Percentiles rank a stretch among this genome's conserved stretches.
These are phyloP conservation scores for Pythium periplocum DNA, from an alignment of 352 stramenopile genomes.

Conservation along the genomic window DNA sequence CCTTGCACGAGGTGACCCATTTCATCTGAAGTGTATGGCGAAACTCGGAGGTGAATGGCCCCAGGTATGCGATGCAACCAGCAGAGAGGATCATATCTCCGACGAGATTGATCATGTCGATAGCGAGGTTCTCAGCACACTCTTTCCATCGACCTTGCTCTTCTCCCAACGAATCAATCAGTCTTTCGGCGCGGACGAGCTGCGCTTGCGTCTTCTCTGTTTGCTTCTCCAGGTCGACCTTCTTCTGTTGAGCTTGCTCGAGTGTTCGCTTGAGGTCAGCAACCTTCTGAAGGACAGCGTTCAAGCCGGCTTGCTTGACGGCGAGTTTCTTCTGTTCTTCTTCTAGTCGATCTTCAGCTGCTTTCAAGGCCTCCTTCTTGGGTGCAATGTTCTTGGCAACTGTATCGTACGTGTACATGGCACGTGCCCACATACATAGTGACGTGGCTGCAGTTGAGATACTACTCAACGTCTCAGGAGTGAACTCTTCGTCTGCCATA, in stretches of 20 bases:
- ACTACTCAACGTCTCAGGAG: conserved; percentile 84
- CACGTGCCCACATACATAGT: conserved; percentile 92
- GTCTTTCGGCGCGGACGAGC: conserved; percentile 82
- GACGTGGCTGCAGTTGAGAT: conserved; percentile 89
- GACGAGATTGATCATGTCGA: conserved; percentile 89
- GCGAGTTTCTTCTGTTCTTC: conserved; percentile 83
- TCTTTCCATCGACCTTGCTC: conserved; percentile 91
- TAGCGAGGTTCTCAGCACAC: conserved; percentile 57
- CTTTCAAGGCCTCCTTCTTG: conserved; percentile 89
- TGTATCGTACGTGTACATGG: conserved; percentile 93
- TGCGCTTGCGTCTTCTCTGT: conserved; percentile 84
- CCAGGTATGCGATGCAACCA: conserved; percentile 91
- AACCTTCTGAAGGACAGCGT: conserved; percentile 79
- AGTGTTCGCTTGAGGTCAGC: conserved; percentile 85
- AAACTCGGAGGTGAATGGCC: conserved; percentile 87
- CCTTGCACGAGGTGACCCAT: conserved; percentile 83
- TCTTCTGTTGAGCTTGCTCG: conserved; percentile 88
- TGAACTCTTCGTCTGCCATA: conserved; percentile 88
- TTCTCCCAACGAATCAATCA: conserved; percentile 88
- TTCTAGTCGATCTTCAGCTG: conserved; percentile 83
- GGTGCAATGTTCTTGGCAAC: conserved; percentile 92
- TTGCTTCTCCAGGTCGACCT: conserved; percentile 88
- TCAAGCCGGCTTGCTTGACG: conserved; percentile 84
- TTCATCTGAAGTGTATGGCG: conserved; percentile 75
- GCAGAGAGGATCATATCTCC: conserved; percentile 91